phyloP scores from a whole-genome alignment of 495 filamentous ascomycete species.

The Tuber indicum region DNA sequence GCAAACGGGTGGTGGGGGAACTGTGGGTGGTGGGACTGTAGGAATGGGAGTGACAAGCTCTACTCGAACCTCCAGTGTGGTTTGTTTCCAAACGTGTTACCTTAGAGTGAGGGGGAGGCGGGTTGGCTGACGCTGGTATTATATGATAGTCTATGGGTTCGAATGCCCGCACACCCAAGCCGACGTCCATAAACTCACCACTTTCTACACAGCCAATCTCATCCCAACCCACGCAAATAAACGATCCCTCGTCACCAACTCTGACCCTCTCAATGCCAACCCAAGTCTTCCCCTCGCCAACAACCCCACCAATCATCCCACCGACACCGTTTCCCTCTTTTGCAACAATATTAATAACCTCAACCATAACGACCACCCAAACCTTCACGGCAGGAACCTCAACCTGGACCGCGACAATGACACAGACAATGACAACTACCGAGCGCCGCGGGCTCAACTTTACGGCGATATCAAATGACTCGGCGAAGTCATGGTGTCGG shows the following conservation, averaged over 20 bases:
- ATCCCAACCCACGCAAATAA: slow-evolving; percentile 55
- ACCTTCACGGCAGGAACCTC: not conserved
- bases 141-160: not conserved
- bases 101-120: not conserved
- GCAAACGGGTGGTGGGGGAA: not conserved
- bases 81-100: not conserved
- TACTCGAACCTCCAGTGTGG: not conserved
- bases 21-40: not conserved
- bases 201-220: slow-evolving; percentile 64
- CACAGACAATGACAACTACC: not conserved
- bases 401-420: not conserved
- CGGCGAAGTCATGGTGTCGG: not conserved
- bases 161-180: not conserved
- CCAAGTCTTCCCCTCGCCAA: not conserved
- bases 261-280: not conserved
- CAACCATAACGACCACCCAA: not conserved
- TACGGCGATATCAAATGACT: not conserved
- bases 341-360: not conserved
- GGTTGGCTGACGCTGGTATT: not conserved
- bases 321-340: not conserved
- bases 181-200: not conserved
- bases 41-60: not conserved
- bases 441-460: not conserved
- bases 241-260: not conserved
- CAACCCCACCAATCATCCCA: not conserved